Base-by-base conservation (phyloP, 129 eudicot species). In the Centella asiatica region DNA sequence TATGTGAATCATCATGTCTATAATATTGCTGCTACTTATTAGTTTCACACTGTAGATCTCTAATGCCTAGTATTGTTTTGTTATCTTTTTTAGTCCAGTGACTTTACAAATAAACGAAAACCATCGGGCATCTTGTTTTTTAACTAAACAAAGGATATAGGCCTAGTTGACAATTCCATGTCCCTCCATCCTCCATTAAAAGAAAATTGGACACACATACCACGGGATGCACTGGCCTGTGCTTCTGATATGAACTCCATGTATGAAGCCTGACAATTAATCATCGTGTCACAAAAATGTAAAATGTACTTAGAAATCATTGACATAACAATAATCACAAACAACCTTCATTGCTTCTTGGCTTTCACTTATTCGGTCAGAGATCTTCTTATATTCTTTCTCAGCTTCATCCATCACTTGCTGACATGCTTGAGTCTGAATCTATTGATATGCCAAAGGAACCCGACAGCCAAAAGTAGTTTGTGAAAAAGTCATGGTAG, bases 401-500 rank as follows among this genome's bases (percentile, higher is more conserved):
- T 90, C 95, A 32, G 85, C 84, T 68, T 81, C 95, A 81, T 79
- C 89, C 83, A 81, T 81, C 67, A 80, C 52, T 70, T 83, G 81
- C 78, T 86, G 94, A 74, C 97, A 83, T 63, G 79, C 72, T 81
- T 83, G 97, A 57, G 79, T 72, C 73, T 90, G 97, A 62, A 90
- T 83, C 97, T 90, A 62, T 62, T 39, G 50, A 57, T n/a, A 29
- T 46, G 18, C 7, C 6, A 58, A 58, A 50, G 46, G 23, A 29
- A 46, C 44, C 14, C 58, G 33, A 52, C 4, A 32, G 13, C 32
- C 12, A n/a, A 57, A 18, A 17, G 14, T 57, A 9, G 31, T 40
- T 32, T 15, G 47, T 5, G n/a, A 6, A 58, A 31, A 17, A 6
- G 25, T 11, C 61, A 44, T 52, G 1, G 4, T 50, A 22, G 31